phyloP scores from a whole-genome alignment of 148 eudicot species.

The Rhododendron griersonianum region DNA sequence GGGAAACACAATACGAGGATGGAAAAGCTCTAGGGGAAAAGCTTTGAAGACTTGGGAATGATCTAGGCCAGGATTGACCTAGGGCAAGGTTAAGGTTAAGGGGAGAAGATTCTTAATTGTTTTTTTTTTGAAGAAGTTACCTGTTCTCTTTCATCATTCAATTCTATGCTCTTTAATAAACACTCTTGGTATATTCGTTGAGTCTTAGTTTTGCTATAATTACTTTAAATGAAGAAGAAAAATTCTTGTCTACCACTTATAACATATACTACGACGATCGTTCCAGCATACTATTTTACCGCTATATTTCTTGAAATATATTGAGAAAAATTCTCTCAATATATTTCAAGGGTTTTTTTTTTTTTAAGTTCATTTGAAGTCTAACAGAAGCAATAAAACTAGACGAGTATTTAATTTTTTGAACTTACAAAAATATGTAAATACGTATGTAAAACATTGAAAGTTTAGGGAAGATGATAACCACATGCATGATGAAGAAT shows the following conservation, averaged over 20 bases:
- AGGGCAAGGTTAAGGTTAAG: not conserved
- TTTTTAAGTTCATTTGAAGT: not conserved
- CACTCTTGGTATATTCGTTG: too few relatives aligned
- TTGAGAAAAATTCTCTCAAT: too few relatives aligned
- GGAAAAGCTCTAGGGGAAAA: not conserved
- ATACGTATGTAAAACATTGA: not conserved
- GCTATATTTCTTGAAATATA: too few relatives aligned
- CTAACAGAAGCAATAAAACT: not conserved
- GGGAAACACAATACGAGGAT: not conserved
- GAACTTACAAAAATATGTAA: too few relatives aligned
- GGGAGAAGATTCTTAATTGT: not conserved
- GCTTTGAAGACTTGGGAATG: not conserved
- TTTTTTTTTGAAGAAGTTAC: not conserved
- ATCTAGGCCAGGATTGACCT: not conserved
- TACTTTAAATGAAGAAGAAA: too few relatives aligned
- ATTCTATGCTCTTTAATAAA: not conserved
- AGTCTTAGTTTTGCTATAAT: too few relatives aligned
- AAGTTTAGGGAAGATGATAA: not conserved
- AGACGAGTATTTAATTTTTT: too few relatives aligned
- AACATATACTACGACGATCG: too few relatives aligned
- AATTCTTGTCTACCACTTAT: too few relatives aligned
- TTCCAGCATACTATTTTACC: too few relatives aligned
- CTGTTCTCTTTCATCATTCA: not conserved
- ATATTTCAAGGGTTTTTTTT: too few relatives aligned
- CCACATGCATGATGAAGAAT: not conserved